Evolutionary conservation across 345 rosid genomes (phyloP).

Genomic region (Isatis tinctoria): DNA sequence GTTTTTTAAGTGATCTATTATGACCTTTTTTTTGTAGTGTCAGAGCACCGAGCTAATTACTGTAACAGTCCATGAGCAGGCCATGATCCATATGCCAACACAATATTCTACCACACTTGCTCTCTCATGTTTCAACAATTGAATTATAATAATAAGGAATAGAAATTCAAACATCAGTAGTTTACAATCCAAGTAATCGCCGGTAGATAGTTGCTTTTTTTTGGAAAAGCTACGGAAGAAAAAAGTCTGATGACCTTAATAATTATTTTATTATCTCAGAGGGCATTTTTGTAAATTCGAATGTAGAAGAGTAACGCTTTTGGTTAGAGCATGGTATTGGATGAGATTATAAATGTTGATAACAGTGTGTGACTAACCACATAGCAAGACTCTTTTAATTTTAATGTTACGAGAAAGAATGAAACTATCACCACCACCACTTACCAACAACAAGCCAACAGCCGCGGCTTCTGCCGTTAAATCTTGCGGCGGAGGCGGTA

Average conservation of each 20-base stretch:
- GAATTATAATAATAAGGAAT: neutral
- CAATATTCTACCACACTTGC: neutral
- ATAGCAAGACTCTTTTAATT: conserved; percentile 24
- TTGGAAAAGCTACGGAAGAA: no score
- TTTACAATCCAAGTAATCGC: neutral
- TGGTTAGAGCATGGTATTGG: neutral
- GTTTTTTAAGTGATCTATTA: no score
- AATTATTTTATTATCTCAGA: neutral
- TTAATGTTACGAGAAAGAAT: conserved; percentile 40
- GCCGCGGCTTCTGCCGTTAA: conserved; percentile 24
- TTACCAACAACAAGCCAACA: conserved; percentile 33
- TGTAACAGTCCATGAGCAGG: neutral
- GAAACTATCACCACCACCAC: conserved; percentile 31
- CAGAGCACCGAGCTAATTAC: neutral
- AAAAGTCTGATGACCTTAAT: neutral
- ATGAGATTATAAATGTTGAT: conserved; percentile 22
- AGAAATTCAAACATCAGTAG: neutral
- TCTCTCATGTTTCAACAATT: neutral
- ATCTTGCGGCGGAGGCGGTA: conserved; percentile 12
- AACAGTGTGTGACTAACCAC: conserved; percentile 15
- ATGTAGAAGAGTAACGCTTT: neutral
- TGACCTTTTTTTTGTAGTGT: no score
- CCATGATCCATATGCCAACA: neutral
- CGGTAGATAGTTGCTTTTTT: neutral
- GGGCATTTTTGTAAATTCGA: conserved; percentile 6